A percentile compares a stretch with the other conserved stretches of the same genome.
These are phyloP conservation scores for Graphilbum fragrans DNA, from an alignment of 2,329 filamentous ascomycete genomes.

Conservation along the genomic window DNA sequence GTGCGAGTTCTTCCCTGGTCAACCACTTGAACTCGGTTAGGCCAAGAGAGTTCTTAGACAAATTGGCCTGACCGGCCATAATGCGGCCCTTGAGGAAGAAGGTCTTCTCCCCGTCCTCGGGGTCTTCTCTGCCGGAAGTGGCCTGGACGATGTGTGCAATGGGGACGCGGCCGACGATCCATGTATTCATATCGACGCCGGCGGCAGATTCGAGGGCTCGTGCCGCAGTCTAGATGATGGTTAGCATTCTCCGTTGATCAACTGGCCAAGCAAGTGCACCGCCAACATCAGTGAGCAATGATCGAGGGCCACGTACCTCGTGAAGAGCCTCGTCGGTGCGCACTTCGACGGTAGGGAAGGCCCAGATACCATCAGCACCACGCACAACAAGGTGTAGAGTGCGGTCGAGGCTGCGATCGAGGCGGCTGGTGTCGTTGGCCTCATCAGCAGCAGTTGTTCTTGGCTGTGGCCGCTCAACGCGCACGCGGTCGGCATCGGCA, in stretches of 20 bases:
- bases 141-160: slow-evolving; percentile 62
- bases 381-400: slow-evolving; percentile 85
- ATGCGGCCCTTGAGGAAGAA: slow-evolving; percentile 97
- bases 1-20: slow-evolving; percentile 73
- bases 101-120: slow-evolving; percentile 57
- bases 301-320: slow-evolving; percentile 46
- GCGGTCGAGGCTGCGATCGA: slow-evolving; percentile 60
- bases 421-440: slow-evolving; percentile 59
- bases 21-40: slow-evolving; percentile 85
- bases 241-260: not conserved
- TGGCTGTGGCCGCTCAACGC: slow-evolving; percentile 57
- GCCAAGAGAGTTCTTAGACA: slow-evolving; percentile 58
- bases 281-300: not conserved
- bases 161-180: slow-evolving; percentile 85
- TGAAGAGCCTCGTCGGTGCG: slow-evolving; percentile 64
- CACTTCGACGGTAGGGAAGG: slow-evolving; percentile 65
- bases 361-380: slow-evolving; percentile 60
- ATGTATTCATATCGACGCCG: slow-evolving; percentile 96
- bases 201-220: slow-evolving; percentile 65
- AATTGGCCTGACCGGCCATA: slow-evolving; percentile 87
- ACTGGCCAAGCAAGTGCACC: not conserved
- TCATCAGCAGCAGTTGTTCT: slow-evolving; percentile 64
- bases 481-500: slow-evolving; percentile 45
- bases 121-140: slow-evolving; percentile 21
- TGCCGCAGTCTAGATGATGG: slow-evolving; percentile 57